Percentiles rank a stretch among this genome's conserved stretches.
Evolutionary conservation across 2,329 filamentous ascomycete species (phyloP).

Genomic region (Neocatenulostroma microsporum): DNA sequence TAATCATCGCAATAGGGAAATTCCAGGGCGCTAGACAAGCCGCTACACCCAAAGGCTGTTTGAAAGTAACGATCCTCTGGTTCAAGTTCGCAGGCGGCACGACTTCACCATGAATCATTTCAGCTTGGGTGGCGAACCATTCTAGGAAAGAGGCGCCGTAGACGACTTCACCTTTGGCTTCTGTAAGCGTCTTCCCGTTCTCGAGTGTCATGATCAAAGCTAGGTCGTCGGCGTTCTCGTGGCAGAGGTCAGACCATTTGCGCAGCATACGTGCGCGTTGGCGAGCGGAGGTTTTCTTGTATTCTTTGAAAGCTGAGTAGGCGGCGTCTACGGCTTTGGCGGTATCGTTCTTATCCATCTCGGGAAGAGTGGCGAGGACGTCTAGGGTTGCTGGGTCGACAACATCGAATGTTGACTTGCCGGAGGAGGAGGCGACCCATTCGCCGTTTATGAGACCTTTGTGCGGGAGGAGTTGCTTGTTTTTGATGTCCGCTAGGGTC

Average conservation of each 20-base stretch:
- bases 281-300: constrained; percentile 17
- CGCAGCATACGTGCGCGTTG: constrained; percentile 20
- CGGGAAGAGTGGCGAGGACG: constrained; percentile 17
- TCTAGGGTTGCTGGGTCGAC: constrained; percentile 18
- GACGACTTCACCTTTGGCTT: constrained; percentile 25
- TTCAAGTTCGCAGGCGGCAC: constrained; percentile 15
- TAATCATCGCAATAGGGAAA: constrained; percentile 33
- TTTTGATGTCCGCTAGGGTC: constrained; percentile 10
- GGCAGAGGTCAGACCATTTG: constrained; percentile 24
- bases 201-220: constrained; percentile 26
- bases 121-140: constrained; percentile 27
- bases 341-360: constrained; percentile 17
- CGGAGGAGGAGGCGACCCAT: constrained; percentile 15
- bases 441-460: constrained; percentile 20
- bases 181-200: constrained; percentile 27
- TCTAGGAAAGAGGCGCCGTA: constrained; percentile 26
- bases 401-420: constrained; percentile 20
- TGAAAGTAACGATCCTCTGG: constrained; percentile 18
- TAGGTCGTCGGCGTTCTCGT: constrained; percentile 25
- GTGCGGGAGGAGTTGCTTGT: constrained; percentile 15
- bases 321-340: constrained; percentile 17
- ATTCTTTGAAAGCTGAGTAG: constrained; percentile 16
- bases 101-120: constrained; percentile 20
- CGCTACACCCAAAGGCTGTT: constrained; percentile 13
- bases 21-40: constrained; percentile 24